These are phyloP conservation scores for Inga oerstediana DNA, from an alignment of 306 rosid genomes.

Conservation along the genomic window DNA sequence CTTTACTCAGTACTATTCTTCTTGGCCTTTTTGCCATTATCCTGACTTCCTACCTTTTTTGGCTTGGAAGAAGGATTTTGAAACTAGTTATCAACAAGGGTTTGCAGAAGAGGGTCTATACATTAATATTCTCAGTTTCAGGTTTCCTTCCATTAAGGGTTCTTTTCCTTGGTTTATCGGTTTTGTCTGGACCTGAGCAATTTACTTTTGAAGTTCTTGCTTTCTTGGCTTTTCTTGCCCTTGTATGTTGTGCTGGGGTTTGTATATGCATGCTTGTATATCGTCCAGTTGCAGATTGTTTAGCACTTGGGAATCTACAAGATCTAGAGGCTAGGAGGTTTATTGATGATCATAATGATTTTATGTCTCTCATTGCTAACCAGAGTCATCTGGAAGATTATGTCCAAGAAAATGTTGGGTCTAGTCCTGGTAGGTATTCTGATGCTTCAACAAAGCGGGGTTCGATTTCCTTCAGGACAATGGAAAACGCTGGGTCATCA, in stretches of 20 bases:
- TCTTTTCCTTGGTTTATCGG: constrained; percentile 91
- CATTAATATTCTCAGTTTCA: constrained; percentile 80
- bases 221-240: constrained; percentile 93
- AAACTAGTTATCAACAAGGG: constrained; percentile 93
- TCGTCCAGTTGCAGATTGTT: too few relatives aligned
- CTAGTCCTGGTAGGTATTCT: constrained; percentile 64
- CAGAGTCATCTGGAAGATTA: too few relatives aligned
- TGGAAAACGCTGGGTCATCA: constrained; percentile 64
- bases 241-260: too few relatives aligned
- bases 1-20: constrained; percentile 79
- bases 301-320: too few relatives aligned
- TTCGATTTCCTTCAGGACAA: constrained; percentile 81
- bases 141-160: constrained; percentile 93
- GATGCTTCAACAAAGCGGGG: constrained; percentile 82
- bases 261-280: too few relatives aligned
- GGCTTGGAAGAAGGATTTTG: constrained; percentile 97
- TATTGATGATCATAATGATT: too few relatives aligned
- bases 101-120: constrained; percentile 93
- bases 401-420: too few relatives aligned
- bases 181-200: constrained; percentile 70
- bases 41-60: constrained; percentile 85
- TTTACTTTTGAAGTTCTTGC: constrained; percentile 78
- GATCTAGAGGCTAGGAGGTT: too few relatives aligned
- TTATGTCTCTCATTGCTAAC: too few relatives aligned
- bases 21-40: constrained; percentile 79